Base-by-base conservation (phyloP, 805 yeast species). In the Priceomyces fermenticarens region DNA sequence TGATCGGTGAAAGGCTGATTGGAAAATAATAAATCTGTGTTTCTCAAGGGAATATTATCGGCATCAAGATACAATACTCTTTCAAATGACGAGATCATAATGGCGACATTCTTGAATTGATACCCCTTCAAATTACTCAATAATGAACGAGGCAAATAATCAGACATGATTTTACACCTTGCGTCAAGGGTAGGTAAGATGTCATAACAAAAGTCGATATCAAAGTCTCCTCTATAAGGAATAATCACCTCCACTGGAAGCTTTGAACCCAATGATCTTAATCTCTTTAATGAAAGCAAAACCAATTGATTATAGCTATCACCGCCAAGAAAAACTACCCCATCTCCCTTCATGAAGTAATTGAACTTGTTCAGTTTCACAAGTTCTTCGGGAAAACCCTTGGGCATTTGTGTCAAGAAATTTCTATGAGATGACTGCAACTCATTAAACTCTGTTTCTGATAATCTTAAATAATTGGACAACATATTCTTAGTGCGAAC, bases 91-190 rank as follows among this genome's bases (percentile, higher is more conserved):
- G 65, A 56, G 3, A 67, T 58, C 40, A 67, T 49, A 29, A 67
- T 53, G 1, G 71, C 72, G 32, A 66, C 54, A 42, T 55, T 63
- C 43, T 67, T 67, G 42, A 60, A 52, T 49, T 67, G 72, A 44
- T 53, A 66, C 3, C 68, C 63, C 20, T 48, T 41, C 31, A 67
- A 47, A 13, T 52, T 47, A 23, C 44, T 42, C 36, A 55, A 46
- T 11, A 55, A 32, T 1, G 39, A 27, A 26, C 46, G 39, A 1
- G 70, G 66, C 32, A 67, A 53, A 37, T 52, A 58, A 41, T 81
- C 79, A 12, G 74, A 71, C 62, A 87, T 65, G 39, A 80, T 72
- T 44, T 55, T 58, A 50, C 73, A 67, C 27, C 45, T 47, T 7
- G 60, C 70, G 47, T 65, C 62, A 34, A 64, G 48, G 6, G 40